Percentiles rank a stretch among this genome's conserved stretches.
These are phyloP conservation scores for Metschnikowia reukaufii DNA, from an alignment of 805 yeast species.

Conservation along the genomic window DNA sequence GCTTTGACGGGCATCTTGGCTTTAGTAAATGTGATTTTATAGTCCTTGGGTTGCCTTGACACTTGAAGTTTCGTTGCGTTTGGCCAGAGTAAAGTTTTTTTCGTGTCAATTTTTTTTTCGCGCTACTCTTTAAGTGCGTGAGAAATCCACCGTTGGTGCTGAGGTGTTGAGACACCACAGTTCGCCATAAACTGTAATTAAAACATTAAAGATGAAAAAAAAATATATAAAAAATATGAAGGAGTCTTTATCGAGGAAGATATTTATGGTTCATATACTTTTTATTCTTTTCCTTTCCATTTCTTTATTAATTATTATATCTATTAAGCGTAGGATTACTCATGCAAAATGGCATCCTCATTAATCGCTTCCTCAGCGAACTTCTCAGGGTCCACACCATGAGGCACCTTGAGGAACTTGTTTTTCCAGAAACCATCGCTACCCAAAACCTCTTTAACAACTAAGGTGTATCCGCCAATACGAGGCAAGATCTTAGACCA, in stretches of 20 bases:
- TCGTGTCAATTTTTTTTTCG: background rate
- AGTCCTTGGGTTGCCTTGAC: background rate
- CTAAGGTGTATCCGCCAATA: conserved; percentile 51
- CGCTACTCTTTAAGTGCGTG: background rate
- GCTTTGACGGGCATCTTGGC: conserved; percentile 56
- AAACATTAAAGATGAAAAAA: no score
- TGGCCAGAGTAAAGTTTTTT: background rate
- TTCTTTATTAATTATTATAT: background rate
- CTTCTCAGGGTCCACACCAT: conserved; percentile 17
- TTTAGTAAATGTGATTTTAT: background rate
- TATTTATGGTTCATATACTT: background rate
- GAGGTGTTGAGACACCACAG: no score
- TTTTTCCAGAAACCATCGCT: conserved; percentile 75
- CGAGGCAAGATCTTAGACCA: conserved; percentile 62
- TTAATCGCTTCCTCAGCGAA: conserved; percentile 20
- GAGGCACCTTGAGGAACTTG: conserved; percentile 44
- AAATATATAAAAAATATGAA: no score
- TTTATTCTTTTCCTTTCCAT: conserved; percentile 1
- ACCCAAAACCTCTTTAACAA: conserved; percentile 54
- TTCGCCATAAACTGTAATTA: no score
- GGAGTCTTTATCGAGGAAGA: no score
- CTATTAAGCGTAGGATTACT: conserved; percentile 2
- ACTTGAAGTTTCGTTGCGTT: background rate
- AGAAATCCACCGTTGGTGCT: background rate
- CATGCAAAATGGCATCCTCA: conserved; percentile 15